Base-by-base conservation (phyloP, 192 early-diverging fungal species). In the Backusella macrospora region DNA sequence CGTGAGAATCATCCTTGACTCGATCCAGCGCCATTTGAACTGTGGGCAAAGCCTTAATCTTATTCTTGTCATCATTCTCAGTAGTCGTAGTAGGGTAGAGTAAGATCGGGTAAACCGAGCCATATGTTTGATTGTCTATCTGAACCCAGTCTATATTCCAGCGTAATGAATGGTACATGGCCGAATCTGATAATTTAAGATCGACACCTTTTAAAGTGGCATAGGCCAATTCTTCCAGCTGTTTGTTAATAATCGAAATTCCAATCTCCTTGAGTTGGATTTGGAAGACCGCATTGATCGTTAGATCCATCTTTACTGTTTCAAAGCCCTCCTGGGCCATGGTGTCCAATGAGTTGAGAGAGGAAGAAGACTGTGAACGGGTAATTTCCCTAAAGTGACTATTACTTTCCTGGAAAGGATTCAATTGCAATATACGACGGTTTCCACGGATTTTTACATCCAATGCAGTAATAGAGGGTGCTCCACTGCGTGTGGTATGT, bases 101-200 rank as follows among this genome's bases (percentile, higher is more conserved):
- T n/a, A 98, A 88, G 43, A 99, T 97, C 0, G 96, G 96, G 47
- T 92, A 94, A 6, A 93, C 73, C 1, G 92, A 89, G 45, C 92
- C 95, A 67, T 92, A 92, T 3, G 98, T 81, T 80, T 99, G 97
- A 83, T 98, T 99, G 80, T 99, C 98, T 68, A 99, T 90, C 87
- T 92, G 95, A 21, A 97, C 73, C 98, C 98, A 99, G 64, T 95
- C 91, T 18, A 95, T 88, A 45, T 86, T 82, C 80, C 94, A 88
- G 34, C 87, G 89, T 23, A 93, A 67, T 15, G 92, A 91, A 82
- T 94, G 92, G 78, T 93, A 93, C 52, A 90, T 87, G 9, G 87
- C 93, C 0, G 94, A 92, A 66, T 98, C 96, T 1, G 86, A 91
- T 52, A 89, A 92, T 23, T 87, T 89, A 55, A 97, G 80, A 79